Conservation (phyloP, 306 rosid species). For the Psophocarpus tetragonolobus region DNA sequence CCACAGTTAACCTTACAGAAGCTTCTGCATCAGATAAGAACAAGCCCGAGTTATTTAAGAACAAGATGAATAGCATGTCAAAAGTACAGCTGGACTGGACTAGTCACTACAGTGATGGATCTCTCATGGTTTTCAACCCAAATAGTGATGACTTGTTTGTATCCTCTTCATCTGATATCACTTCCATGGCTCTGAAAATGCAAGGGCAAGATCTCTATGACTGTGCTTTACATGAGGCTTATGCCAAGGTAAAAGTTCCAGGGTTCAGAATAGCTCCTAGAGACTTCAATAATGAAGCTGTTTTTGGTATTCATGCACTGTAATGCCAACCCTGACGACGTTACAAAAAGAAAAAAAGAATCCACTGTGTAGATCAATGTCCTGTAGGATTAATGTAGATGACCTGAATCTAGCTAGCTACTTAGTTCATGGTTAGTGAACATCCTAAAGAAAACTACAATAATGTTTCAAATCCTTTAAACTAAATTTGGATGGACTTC, state of each 20-base stretch:
- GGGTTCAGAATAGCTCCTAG: conserved; percentile 48
- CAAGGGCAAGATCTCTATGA: conserved; percentile 56
- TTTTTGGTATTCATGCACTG: conserved; percentile 40
- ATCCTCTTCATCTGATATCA: conserved; percentile 50
- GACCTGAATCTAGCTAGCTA: conserved; percentile 24
- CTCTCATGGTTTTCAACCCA: conserved; percentile 54
- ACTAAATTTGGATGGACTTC: conserved; percentile 21
- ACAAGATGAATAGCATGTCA: conserved; percentile 41
- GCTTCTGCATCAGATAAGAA: conserved; percentile 45
- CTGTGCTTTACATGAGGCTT: conserved; percentile 57
- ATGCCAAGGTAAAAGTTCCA: conserved; percentile 40
- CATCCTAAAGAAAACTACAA: conserved; percentile 30
- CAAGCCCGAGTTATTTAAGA: conserved; percentile 37
- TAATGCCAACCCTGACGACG: conserved; percentile 37
- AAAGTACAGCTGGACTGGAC: conserved; percentile 46
- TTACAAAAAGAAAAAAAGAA: conserved; percentile 22
- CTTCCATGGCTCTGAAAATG: conserved; percentile 43
- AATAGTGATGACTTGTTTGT: conserved; percentile 45
- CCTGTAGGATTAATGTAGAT: conserved; percentile 46
- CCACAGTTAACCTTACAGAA: conserved; percentile 68
- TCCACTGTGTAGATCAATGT: conserved; percentile 26
- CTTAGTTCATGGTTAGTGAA: conserved; percentile 40
- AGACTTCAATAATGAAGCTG: conserved; percentile 52
- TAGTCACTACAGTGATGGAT: conserved; percentile 38
- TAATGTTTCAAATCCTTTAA: conserved; percentile 34